Evolutionary conservation across 176 grass and related monocot genomes (phyloP).

Genomic region (Oryza meridionalis): DNA sequence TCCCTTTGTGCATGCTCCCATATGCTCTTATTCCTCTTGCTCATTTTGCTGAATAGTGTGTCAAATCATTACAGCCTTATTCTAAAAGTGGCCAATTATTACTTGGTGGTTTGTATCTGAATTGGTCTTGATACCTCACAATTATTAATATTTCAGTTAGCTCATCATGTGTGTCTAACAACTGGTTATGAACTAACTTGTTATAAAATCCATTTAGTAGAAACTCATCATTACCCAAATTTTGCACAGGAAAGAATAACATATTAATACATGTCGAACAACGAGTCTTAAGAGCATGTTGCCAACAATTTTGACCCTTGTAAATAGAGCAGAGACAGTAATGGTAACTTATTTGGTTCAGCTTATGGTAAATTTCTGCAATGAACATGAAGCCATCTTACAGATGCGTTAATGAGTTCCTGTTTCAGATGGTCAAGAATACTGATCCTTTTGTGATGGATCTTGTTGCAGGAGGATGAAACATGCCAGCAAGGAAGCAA

Average conservation of each 20-base stretch:
- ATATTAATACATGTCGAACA: too few relatives aligned
- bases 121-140: neutral
- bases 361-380: too few relatives aligned
- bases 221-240: slow-evolving; percentile 6
- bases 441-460: neutral
- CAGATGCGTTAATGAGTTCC: too few relatives aligned
- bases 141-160: neutral
- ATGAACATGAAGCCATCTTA: too few relatives aligned
- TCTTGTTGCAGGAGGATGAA: slow-evolving; percentile 8
- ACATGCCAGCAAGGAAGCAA: neutral
- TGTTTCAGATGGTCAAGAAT: too few relatives aligned
- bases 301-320: too few relatives aligned
- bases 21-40: too few relatives aligned
- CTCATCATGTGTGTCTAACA: neutral
- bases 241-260: neutral
- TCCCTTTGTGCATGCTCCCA: neutral
- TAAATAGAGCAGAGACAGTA: too few relatives aligned
- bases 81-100: neutral
- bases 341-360: too few relatives aligned
- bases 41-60: neutral
- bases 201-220: neutral
- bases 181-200: neutral
- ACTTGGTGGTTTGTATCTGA: neutral
- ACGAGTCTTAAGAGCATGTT: too few relatives aligned
- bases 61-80: neutral